These are phyloP conservation scores for Coleophoma eucalyptorum DNA, from an alignment of 2,329 filamentous ascomycete species.

Conservation along the genomic window DNA sequence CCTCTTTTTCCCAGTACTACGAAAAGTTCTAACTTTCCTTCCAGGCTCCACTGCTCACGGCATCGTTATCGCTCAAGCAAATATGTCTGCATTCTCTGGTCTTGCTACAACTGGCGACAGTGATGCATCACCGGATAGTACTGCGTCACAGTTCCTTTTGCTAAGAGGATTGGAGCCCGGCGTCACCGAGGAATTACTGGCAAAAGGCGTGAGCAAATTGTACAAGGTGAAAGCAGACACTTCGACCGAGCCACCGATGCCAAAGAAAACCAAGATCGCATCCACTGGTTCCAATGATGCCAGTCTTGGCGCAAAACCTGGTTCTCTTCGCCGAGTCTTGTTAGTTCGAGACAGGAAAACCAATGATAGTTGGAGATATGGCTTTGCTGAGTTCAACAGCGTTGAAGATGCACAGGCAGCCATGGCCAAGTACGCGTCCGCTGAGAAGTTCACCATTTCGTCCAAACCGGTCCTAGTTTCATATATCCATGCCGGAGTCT, in stretches of 20 bases:
- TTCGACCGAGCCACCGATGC: conserved; percentile 27
- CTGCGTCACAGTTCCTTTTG: conserved; percentile 67
- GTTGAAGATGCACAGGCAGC: conserved; percentile 74
- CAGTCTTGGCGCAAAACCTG: conserved; percentile 59
- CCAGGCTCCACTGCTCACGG: conserved; percentile 27
- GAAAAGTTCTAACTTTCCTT: no score
- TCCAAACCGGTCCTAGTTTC: conserved; percentile 67
- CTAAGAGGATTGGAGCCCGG: conserved; percentile 68
- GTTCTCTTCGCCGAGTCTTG: conserved; percentile 73
- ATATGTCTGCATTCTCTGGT: conserved; percentile 33
- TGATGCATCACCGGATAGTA: conserved; percentile 45
- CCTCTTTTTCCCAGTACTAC: not conserved
- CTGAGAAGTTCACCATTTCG: conserved; percentile 73
- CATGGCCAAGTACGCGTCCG: conserved; percentile 65
- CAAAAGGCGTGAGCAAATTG: conserved; percentile 69
- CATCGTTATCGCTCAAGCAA: conserved; percentile 29
- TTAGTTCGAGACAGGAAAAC: conserved; percentile 69
- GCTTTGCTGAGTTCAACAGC: conserved; percentile 79
- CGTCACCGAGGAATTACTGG: conserved; percentile 69
- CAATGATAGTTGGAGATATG: conserved; percentile 74
- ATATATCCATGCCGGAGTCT: conserved; percentile 82
- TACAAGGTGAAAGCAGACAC: conserved; percentile 50
- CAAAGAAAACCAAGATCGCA: conserved; percentile 42
- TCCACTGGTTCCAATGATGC: conserved; percentile 47
- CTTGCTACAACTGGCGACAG: conserved; percentile 49